Base-by-base conservation (phyloP, 495 filamentous ascomycete genomes). In the Rhypophila decipiens region DNA sequence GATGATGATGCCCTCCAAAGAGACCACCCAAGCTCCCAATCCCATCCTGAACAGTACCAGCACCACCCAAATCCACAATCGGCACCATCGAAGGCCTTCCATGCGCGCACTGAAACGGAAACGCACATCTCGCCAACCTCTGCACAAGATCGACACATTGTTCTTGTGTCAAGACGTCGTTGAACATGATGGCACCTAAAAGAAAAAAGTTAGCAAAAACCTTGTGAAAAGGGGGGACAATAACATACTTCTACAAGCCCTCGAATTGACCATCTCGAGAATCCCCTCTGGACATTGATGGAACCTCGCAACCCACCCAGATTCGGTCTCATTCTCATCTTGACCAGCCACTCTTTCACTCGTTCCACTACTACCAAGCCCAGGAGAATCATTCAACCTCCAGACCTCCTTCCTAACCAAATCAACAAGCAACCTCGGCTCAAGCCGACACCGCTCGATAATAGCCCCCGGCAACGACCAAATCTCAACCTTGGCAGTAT, bases 61-160 rank as follows among this genome's bases (percentile, higher is more conserved):
- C 15, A 15, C 17, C 38, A 8, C 71, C 70, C 24, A 86, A 36
- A 53, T 86, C 79, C 7, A 88, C 68, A 18, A 90, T 57, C 4
- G 87, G 87, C 9, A 88, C 73, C 79, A 90, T 83, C 21, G 81
- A 83, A 18, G 85, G 84, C 52, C 87, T 79, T 24, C 87, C 90
- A 72, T 90, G 90, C 15, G 87, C 93, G 63, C 93, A 98, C 57
- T 91, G 86, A 55, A 96, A 97, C 5, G 94, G 93, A 57, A 97
- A 93, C 1, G 72, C 80, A 51, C 87, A 94, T 2, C 56, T 56
- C 8, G 81, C 75, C 24, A 98, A 68, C 34, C 72, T 73, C 11
- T 52, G 34, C 9, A 96, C 66, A 15, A 98, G 61, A 12, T 58
- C 62, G 38, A 71, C 56, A 59, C 90, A 96, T 57, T 96, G 79